phyloP scores from a whole-genome alignment of 495 filamentous ascomycete genomes.

The Daldinia decipiens region DNA sequence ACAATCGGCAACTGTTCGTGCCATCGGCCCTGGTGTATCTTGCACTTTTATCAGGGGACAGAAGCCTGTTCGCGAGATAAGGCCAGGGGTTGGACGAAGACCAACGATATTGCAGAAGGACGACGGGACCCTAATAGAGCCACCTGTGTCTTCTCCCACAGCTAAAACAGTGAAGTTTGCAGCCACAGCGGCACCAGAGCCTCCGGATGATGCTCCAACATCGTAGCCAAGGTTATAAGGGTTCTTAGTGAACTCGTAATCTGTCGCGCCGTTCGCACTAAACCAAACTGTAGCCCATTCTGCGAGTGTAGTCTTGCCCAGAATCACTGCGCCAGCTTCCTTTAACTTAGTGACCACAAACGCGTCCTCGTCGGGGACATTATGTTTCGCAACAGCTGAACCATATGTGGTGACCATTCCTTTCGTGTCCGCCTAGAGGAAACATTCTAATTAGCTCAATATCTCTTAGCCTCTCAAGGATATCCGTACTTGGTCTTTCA shows the following conservation, averaged over 20 bases:
- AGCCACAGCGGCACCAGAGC: constrained; percentile 47
- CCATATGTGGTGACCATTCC: constrained; percentile 44
- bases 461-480: neutral
- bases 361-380: constrained; percentile 41
- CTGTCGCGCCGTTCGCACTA: constrained; percentile 32
- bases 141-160: constrained; percentile 44
- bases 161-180: constrained; percentile 47
- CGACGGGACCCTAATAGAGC: constrained; percentile 34
- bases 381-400: constrained; percentile 30
- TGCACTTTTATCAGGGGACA: constrained; percentile 48
- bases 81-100: constrained; percentile 39
- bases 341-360: constrained; percentile 57
- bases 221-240: constrained; percentile 36
- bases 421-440: constrained; percentile 34
- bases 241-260: constrained; percentile 38
- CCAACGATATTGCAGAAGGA: constrained; percentile 43
- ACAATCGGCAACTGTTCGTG: constrained; percentile 51
- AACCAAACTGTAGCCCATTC: constrained; percentile 37
- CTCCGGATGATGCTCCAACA: constrained; percentile 40
- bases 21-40: constrained; percentile 53
- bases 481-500: constrained; percentile 44
- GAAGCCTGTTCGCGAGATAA: constrained; percentile 48
- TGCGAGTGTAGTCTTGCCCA: constrained; percentile 50
- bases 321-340: constrained; percentile 55
- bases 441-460: neutral